Evolutionary conservation across 768 basidiomycete genomes (phyloP).

Genomic region (Calvatia gigantea): DNA sequence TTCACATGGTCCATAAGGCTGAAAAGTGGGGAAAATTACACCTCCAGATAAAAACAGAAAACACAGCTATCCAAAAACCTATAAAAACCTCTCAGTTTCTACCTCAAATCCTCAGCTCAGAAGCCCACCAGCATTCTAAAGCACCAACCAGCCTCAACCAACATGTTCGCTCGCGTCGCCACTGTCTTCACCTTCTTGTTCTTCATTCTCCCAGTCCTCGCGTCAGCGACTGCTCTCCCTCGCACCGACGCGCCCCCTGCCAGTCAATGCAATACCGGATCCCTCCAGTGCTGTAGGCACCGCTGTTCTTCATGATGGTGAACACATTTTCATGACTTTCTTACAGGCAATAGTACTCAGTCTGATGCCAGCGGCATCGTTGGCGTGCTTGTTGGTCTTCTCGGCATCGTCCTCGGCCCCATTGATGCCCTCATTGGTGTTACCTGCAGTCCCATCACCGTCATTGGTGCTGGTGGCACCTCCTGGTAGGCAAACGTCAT

Average conservation of each 20-base stretch:
- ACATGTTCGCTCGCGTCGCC: conserved; percentile 25
- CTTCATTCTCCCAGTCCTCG: conserved; percentile 25
- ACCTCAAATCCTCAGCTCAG: conserved; percentile 17
- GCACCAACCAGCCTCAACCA: conserved; percentile 8
- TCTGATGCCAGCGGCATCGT: conserved; percentile 14
- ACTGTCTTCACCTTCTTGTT: conserved; percentile 20
- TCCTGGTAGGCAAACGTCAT: conserved; percentile 16
- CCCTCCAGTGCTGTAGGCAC: conserved; percentile 26
- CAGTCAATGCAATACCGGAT: conserved; percentile 26
- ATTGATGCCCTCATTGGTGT: conserved; percentile 13
- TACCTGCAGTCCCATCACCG: conserved; percentile 27
- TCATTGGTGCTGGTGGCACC: conserved; percentile 22
- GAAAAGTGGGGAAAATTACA: too few relatives aligned
- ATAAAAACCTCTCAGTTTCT: conserved; percentile 11
- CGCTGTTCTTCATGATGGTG: not conserved
- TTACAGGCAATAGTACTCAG: conserved; percentile 21
- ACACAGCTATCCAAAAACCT: not conserved
- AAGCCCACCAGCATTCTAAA: conserved; percentile 17
- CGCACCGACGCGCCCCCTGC: conserved; percentile 13
- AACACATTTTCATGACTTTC: not conserved
- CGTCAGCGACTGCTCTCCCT: conserved; percentile 22
- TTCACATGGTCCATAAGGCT: too few relatives aligned
- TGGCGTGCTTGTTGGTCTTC: conserved; percentile 22
- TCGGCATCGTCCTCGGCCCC: conserved; percentile 27
- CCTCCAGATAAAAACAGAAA: too few relatives aligned